These are phyloP conservation scores for Gomphus bonarii DNA, from an alignment of 1,284 basidiomycete species.

Conservation along the genomic window DNA sequence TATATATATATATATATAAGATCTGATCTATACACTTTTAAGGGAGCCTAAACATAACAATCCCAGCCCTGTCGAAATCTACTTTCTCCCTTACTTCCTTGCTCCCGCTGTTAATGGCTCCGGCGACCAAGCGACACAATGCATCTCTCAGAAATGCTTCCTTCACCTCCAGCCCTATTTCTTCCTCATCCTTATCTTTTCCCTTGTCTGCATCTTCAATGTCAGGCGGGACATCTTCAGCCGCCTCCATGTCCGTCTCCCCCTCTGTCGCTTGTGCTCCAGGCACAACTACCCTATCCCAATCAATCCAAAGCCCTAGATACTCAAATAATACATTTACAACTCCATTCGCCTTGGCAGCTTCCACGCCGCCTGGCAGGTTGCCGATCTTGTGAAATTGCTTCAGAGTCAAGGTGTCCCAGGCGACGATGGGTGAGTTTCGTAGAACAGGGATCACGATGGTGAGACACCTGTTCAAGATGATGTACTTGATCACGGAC, in stretches of 20 bases:
- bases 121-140: slow-evolving; percentile 38
- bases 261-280: slow-evolving; percentile 16
- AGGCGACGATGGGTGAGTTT: slow-evolving; percentile 50
- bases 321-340: slow-evolving; percentile 27
- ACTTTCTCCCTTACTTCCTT: slow-evolving; percentile 46
- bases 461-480: slow-evolving; percentile 51
- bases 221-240: not conserved
- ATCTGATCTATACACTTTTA: not conserved
- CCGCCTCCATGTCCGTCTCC: slow-evolving; percentile 13
- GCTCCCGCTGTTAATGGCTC: slow-evolving; percentile 41
- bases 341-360: slow-evolving; percentile 38
- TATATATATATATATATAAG: no score
- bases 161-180: slow-evolving; percentile 21
- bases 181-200: not conserved
- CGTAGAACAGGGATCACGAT: slow-evolving; percentile 47
- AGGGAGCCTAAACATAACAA: slow-evolving; percentile 55
- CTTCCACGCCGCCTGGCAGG: slow-evolving; percentile 20
- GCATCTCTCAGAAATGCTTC: slow-evolving; percentile 35
- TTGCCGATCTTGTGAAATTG: slow-evolving; percentile 38
- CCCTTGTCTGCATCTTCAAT: not conserved
- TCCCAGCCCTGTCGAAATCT: slow-evolving; percentile 43
- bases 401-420: slow-evolving; percentile 50
- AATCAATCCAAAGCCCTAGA: slow-evolving; percentile 43
- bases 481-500: slow-evolving; percentile 50
- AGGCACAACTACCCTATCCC: slow-evolving; percentile 35